phyloP scores from a whole-genome alignment of 179 eudicot species.

The Carnegiea gigantea region DNA sequence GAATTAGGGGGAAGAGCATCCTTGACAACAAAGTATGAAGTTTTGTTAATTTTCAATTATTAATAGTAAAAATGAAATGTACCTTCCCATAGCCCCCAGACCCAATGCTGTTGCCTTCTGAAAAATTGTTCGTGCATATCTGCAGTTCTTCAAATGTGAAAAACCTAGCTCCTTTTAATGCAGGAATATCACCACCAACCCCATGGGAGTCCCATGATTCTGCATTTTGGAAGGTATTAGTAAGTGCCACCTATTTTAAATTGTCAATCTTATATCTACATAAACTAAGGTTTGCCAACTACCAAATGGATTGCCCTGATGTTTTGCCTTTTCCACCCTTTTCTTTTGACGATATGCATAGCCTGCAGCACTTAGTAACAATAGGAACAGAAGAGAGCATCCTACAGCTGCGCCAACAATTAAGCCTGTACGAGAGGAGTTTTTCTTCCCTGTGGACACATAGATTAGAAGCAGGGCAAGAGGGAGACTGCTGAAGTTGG shows the following conservation, averaged over 20 bases:
- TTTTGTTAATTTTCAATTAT: neutral
- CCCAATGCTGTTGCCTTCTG: constrained; percentile 70
- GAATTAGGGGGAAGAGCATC: no score
- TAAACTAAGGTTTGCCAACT: neutral
- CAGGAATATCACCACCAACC: constrained; percentile 55
- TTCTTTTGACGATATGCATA: constrained; percentile 30
- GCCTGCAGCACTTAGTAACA: constrained; percentile 29
- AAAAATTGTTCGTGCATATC: constrained; percentile 61
- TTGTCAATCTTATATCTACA: neutral
- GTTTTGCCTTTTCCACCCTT: constrained; percentile 26
- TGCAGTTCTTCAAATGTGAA: constrained; percentile 69
- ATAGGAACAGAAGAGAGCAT: constrained; percentile 22
- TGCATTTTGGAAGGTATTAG: constrained; percentile 29
- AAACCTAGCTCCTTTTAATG: constrained; percentile 68
- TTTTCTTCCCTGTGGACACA: constrained; percentile 24
- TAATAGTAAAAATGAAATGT: neutral
- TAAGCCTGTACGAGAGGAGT: constrained; percentile 21
- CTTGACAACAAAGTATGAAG: neutral
- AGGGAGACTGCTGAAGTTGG: neutral
- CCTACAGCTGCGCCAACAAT: constrained; percentile 32
- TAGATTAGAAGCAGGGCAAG: neutral
- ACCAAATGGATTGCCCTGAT: constrained; percentile 38
- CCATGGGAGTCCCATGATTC: constrained; percentile 66
- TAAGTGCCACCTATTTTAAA: neutral
- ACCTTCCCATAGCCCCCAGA: constrained; percentile 93